phyloP scores from a whole-genome alignment of 345 rosid genomes.

The Hypericum perforatum region DNA sequence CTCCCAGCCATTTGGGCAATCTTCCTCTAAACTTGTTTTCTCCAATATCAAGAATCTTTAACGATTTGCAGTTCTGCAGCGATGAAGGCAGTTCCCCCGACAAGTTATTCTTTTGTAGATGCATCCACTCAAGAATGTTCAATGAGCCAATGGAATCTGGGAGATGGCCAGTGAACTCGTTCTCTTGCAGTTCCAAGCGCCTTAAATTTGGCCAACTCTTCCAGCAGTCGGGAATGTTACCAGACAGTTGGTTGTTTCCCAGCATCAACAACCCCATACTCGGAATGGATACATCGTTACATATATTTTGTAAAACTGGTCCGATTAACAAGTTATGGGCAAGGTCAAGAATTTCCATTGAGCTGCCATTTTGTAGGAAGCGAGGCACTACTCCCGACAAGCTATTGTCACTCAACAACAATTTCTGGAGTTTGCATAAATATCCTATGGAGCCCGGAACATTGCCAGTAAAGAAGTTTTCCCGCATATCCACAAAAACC shows the following conservation, averaged over 20 bases:
- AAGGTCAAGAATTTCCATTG: too few species aligned
- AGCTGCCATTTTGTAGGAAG: too few species aligned
- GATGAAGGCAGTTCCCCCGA: slow-evolving; percentile 6
- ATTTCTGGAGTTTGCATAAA: too few species aligned
- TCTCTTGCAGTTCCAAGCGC: slow-evolving; percentile 9
- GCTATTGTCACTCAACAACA: too few species aligned
- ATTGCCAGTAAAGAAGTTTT: too few species aligned
- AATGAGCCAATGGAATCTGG: slow-evolving; percentile 5
- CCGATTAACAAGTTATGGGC: slow-evolving; percentile 14
- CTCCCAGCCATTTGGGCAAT: slow-evolving; percentile 2
- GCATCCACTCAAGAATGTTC: not conserved
- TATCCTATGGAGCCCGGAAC: too few species aligned
- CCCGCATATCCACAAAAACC: too few species aligned
- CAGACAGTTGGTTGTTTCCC: slow-evolving; percentile 4
- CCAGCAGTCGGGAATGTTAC: slow-evolving; percentile 11
- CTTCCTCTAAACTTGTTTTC: not conserved
- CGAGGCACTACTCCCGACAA: too few species aligned
- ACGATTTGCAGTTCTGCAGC: not conserved
- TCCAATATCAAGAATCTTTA: slow-evolving; percentile 2
- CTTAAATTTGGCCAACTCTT: not conserved
- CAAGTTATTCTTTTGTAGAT: not conserved
- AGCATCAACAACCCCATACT: slow-evolving; percentile 22
- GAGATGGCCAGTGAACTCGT: slow-evolving; percentile 10
- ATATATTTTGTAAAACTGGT: slow-evolving; percentile 33
- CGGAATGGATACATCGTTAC: slow-evolving; percentile 23